A percentile compares a stretch with the other conserved stretches of the same genome.
Evolutionary conservation across 2,329 filamentous ascomycete genomes (phyloP).

Genomic region (Microsporum audouinii): DNA sequence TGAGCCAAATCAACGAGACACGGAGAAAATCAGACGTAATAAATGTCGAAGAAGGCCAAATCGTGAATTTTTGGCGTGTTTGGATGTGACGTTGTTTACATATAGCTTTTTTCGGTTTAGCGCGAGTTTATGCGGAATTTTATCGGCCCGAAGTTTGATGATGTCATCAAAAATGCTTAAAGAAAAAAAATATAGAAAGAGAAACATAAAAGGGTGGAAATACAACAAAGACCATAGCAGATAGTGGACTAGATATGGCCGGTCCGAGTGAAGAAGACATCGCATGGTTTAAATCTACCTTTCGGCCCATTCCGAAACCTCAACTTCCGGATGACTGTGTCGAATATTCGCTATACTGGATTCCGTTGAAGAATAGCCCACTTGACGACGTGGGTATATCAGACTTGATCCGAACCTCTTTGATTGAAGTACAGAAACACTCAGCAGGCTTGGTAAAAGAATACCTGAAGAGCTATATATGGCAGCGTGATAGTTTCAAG

Average conservation of each 20-base stretch:
- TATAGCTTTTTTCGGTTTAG: slow-evolving; percentile 30
- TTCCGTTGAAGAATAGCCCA: slow-evolving; percentile 48
- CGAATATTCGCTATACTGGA: slow-evolving; percentile 68
- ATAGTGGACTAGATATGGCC: background rate
- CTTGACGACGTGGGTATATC: slow-evolving; percentile 43
- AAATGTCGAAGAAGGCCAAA: background rate
- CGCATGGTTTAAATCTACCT: slow-evolving; percentile 55
- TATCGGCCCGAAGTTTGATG: slow-evolving; percentile 16
- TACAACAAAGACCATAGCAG: background rate
- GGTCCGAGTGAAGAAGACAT: slow-evolving; percentile 43
- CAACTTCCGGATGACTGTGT: slow-evolving; percentile 70
- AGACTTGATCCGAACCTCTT: slow-evolving; percentile 41
- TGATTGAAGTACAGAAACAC: slow-evolving; percentile 62
- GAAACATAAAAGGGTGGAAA: slow-evolving; percentile 3
- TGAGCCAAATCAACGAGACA: background rate
- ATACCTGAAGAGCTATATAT: slow-evolving; percentile 77
- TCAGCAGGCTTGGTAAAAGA: slow-evolving; percentile 52
- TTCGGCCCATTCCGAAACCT: slow-evolving; percentile 52
- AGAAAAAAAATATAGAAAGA: slow-evolving; percentile 10
- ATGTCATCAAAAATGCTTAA: slow-evolving; percentile 21
- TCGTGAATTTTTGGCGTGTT: slow-evolving; percentile 5
- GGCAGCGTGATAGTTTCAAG: slow-evolving; percentile 78
- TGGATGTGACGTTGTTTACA: slow-evolving; percentile 28
- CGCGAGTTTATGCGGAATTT: slow-evolving; percentile 3
- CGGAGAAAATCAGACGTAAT: background rate